Conservation (phyloP, 225 moss, liverwort and hornwort species). For the Bryum argenteum region DNA sequence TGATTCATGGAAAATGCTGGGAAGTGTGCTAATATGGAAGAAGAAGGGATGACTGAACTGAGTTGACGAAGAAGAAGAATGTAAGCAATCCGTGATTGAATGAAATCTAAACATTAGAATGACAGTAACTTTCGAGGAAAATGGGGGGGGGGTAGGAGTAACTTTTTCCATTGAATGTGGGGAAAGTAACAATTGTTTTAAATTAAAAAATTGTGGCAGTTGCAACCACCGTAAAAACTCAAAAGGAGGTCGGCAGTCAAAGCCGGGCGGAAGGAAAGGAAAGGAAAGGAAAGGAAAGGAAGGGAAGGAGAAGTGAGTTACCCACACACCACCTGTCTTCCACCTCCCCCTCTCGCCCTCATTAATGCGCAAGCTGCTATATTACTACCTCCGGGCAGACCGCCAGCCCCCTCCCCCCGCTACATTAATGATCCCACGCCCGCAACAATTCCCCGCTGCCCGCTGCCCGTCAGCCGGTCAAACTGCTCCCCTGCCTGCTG, state of each 20-base stretch:
- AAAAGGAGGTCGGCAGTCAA: background rate
- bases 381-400: conserved; percentile 32
- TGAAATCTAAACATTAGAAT: too few species aligned
- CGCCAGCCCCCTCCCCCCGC: conserved; percentile 32
- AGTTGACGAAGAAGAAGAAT: too few species aligned
- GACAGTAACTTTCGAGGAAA: too few species aligned
- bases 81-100: too few species aligned
- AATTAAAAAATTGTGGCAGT: background rate
- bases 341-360: conserved; percentile 23
- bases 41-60: too few species aligned
- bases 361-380: conserved; percentile 20
- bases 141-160: too few species aligned
- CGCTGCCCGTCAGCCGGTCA: conserved; percentile 30
- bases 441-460: background rate
- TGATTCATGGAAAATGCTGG: too few species aligned
- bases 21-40: too few species aligned
- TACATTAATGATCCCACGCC: conserved; percentile 35
- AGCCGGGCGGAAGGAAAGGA: background rate
- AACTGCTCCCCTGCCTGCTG: conserved; percentile 7
- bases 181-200: background rate
- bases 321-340: conserved; percentile 35
- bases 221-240: background rate
- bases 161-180: too few species aligned
- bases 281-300: background rate
- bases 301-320: background rate